Base-by-base conservation (phyloP, 768 basidiomycete genomes). In the Peribolospora kevripleyi region DNA sequence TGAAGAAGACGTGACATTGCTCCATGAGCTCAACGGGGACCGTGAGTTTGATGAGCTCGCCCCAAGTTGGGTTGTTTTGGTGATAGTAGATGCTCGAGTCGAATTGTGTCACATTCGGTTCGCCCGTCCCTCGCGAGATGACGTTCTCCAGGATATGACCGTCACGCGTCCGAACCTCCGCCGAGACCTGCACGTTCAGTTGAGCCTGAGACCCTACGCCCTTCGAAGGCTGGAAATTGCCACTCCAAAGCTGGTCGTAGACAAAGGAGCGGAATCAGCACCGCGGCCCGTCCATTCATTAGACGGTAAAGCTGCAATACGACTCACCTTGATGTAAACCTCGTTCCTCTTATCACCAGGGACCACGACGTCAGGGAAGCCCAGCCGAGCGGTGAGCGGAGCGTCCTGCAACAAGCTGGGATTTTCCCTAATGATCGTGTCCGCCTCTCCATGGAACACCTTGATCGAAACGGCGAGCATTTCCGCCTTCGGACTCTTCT, bases 291-390 rank as follows among this genome's bases (percentile, higher is more conserved):
- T 25, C 25, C 25, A 25, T 25, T 25, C 25, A 25, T 25, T 25
- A 25, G 25, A 25, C 25, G 25, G 25, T 25, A 25, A 25, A 25
- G 25, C 25, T 25, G 25, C 25, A 25, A 25, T 25, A 25, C 13
- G 10, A 7, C 40, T 45, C 43, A 45, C 43, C 13, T 93, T 93
- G 70, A 95, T 76, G 67, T 95, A 97, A 9, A 95, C 73, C 60
- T 97, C 91, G 63, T 97, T 95, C 11, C 91, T 79, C n/a, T 77
- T 69, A 58, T 84, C 82, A 6, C 83, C 84, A 3, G 90, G 90
- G 64, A 88, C 88, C 7, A 91, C 88, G 6, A 93, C 88, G 61
- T 97, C 91, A 0, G 91, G 84, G 65, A 97, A 97, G 40, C 87
- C 87, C 42, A 97, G 77, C 3, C 86, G 82, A 9, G 81, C 70